Base-by-base conservation (phyloP, 139 green algal genomes). In the Picochlorum sp. region DNA sequence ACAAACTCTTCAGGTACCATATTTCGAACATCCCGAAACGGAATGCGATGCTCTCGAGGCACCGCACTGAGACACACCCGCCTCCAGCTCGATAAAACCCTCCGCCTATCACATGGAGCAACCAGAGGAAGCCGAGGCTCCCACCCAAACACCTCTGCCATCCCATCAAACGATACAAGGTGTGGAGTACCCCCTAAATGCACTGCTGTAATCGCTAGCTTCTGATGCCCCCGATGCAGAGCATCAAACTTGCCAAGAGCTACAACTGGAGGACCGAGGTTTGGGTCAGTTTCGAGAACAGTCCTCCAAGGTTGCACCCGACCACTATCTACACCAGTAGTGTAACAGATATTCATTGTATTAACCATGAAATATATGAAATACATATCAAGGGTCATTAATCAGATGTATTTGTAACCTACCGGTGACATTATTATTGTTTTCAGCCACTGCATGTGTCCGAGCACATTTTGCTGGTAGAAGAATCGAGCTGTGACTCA, bases 211-310 rank as follows among this genome's bases (percentile, higher is more conserved):
- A 61, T 47, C 21, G 82, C 88, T 21, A 97, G 64, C 23, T 74
- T 64, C 16, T 76, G 64, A 73, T 97, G 91, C 13, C 90, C 91
- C 2, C 75, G 66, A 75, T 97, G 91, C 62, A 97, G 73, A 2
- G 89, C 89, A 62, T 97, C 89, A 66, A 97, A 97, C 75, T 97
- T 97, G 20, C 90, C 91, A 9, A 96, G 73, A 0, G 88, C 89
- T 1, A 95, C 84, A 8, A 90, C 61, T 0, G 82, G 68, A 20
- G 61, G 61, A 21, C 56, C 28, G 13, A 18, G 13, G 13, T 38
- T 59, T 26, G 57, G 18, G 16, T 54, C 47, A 9, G 18, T 21
- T 20, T 54, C n/a, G 18, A 65, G 23, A 28, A 23, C n/a, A 28
- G 13, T 49, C 13, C 23, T 28, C 58, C 58, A 65, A 54, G 18